Evolutionary conservation across 805 yeast species (phyloP).

Genomic region (Wilhelminamyces savonicus): DNA sequence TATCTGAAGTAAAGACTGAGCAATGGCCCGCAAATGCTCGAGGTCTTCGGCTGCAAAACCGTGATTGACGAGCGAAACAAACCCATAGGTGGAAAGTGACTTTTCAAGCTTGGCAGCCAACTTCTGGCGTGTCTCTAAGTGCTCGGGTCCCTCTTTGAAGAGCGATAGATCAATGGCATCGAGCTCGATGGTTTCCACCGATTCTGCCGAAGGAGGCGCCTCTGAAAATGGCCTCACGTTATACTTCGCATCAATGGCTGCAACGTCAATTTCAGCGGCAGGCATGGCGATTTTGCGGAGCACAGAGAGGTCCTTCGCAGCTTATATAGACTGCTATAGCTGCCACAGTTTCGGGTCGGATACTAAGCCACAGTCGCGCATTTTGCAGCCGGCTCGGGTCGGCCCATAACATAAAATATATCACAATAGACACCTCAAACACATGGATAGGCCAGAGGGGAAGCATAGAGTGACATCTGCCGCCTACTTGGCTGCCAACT

Average conservation of each 20-base stretch:
- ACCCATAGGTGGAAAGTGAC: constrained; percentile 38
- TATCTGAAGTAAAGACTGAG: constrained; percentile 35
- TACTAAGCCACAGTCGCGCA: too few relatives aligned
- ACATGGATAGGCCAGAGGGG: too few relatives aligned
- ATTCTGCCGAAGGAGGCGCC: constrained; percentile 14
- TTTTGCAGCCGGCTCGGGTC: too few relatives aligned
- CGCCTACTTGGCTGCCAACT: too few relatives aligned
- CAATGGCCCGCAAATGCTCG: constrained; percentile 30
- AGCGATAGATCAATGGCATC: constrained; percentile 31
- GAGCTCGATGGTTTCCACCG: constrained; percentile 17
- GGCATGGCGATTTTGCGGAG: too few relatives aligned
- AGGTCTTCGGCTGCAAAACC: constrained; percentile 29
- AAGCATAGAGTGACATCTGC: too few relatives aligned
- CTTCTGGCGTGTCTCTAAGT: constrained; percentile 16
- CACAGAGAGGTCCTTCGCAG: too few relatives aligned
- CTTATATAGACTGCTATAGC: too few relatives aligned
- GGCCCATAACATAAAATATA: too few relatives aligned
- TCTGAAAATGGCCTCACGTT: constrained; percentile 25
- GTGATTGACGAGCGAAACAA: constrained; percentile 36
- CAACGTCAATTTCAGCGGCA: too few relatives aligned
- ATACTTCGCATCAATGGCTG: constrained; percentile 14
- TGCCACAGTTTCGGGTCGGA: too few relatives aligned
- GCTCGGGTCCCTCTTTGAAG: constrained; percentile 31
- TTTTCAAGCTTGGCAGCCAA: constrained; percentile 34
- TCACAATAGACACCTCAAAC: too few relatives aligned